A percentile compares a stretch with the other conserved stretches of the same genome.
phyloP scores from a whole-genome alignment of 1,139 yeast genomes.

The Pneumocystis sp. region DNA sequence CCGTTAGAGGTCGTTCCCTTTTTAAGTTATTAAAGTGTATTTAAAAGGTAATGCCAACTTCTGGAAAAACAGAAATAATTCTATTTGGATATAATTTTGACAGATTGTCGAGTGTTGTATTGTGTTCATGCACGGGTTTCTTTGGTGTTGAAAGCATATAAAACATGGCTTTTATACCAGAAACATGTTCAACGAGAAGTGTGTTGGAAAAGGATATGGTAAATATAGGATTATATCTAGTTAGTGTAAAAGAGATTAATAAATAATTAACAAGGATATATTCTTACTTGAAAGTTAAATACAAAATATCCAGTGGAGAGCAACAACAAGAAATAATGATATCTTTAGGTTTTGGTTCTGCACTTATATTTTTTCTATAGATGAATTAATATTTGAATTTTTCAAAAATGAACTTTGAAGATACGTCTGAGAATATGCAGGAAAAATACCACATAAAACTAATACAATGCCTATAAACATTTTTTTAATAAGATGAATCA shows the following conservation, averaged over 20 bases:
- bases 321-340: background rate
- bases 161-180: background rate
- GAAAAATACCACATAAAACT: background rate
- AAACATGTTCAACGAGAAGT: background rate
- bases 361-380: background rate
- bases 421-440: background rate
- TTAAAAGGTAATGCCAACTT: background rate
- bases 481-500: background rate
- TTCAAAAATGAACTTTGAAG: background rate
- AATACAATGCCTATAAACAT: background rate
- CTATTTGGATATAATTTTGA: conserved; percentile 1
- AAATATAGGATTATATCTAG: background rate
- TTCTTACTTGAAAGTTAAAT: background rate
- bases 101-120: background rate
- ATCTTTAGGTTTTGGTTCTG: background rate
- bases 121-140: background rate
- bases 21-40: conserved; percentile 2
- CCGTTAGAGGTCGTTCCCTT: conserved; percentile 9
- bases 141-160: background rate
- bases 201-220: background rate
- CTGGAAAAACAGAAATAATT: background rate
- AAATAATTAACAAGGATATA: background rate
- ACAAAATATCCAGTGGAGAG: background rate
- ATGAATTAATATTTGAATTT: background rate
- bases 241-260: background rate